Conservation (phyloP, 2,329 filamentous ascomycete genomes). For the Phialemoniopsis sp. region DNA sequence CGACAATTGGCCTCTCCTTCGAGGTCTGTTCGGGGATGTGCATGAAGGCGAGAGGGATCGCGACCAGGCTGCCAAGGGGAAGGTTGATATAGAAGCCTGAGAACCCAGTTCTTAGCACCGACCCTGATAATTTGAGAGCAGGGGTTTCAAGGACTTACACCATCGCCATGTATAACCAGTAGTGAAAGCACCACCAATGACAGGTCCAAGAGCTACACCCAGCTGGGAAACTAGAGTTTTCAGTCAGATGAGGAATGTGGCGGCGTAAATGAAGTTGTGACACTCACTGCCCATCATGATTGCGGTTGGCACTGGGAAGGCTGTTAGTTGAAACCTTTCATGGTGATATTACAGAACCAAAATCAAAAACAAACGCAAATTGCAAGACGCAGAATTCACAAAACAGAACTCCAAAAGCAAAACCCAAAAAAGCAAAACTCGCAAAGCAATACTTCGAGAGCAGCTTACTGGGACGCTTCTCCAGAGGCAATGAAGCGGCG, state of each 20-base stretch:
- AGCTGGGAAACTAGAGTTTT: conserved; percentile 22
- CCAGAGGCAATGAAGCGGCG: conserved; percentile 43
- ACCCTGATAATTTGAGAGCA: no score
- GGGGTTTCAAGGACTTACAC: conserved; percentile 20
- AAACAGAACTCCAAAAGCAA: no score
- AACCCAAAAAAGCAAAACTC: no score
- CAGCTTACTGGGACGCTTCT: conserved; percentile 35
- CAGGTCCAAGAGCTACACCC: conserved; percentile 39
- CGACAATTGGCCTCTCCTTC: conserved; percentile 19
- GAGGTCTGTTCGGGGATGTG: conserved; percentile 27
- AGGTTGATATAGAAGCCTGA: conserved; percentile 39
- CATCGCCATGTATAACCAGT: conserved; percentile 37
- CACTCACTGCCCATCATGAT: conserved; percentile 11
- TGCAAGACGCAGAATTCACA: no score
- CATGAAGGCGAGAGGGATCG: conserved; percentile 20
- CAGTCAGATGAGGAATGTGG: no score
- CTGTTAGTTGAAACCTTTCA: no score
- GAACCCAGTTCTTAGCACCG: neutral
- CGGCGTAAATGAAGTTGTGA: no score
- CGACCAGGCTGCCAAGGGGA: conserved; percentile 30
- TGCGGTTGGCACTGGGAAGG: conserved; percentile 6
- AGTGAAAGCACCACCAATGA: conserved; percentile 39
- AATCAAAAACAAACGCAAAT: no score
- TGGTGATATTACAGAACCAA: no score
- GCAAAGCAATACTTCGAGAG: no score